A percentile compares a stretch with the other conserved stretches of the same genome.
Conservation (phyloP, 2,329 filamentous ascomycete species). For the Catunica adiposa region DNA sequence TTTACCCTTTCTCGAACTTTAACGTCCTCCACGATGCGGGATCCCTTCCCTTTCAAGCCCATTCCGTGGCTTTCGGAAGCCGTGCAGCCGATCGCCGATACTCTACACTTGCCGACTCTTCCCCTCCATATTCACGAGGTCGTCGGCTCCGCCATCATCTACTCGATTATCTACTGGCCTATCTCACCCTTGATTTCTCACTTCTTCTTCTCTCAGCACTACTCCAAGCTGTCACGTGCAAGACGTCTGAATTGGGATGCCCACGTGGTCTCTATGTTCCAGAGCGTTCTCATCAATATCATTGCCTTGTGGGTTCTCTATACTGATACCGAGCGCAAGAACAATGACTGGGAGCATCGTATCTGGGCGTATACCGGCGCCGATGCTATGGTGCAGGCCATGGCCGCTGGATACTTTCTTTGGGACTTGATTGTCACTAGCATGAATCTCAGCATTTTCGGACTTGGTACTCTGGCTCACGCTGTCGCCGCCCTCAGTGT, state of each 20-base stretch:
- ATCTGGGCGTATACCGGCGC: slow-evolving; percentile 65
- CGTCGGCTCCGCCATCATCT: slow-evolving; percentile 46
- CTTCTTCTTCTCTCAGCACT: slow-evolving; percentile 44
- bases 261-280: slow-evolving; percentile 68
- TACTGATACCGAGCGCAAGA: slow-evolving; percentile 47
- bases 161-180: slow-evolving; percentile 49
- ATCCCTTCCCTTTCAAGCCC: slow-evolving; percentile 51
- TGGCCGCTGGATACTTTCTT: slow-evolving; percentile 68
- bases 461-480: slow-evolving; percentile 60
- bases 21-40: slow-evolving; percentile 38
- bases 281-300: slow-evolving; percentile 54
- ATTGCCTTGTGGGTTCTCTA: slow-evolving; percentile 61
- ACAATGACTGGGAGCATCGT: slow-evolving; percentile 50
- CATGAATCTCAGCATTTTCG: slow-evolving; percentile 54
- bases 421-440: slow-evolving; percentile 64
- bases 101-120: slow-evolving; percentile 45
- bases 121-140: slow-evolving; percentile 68
- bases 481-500: slow-evolving; percentile 57
- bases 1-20: background rate
- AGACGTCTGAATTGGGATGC: slow-evolving; percentile 65
- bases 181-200: slow-evolving; percentile 52
- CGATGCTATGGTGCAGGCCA: slow-evolving; percentile 55
- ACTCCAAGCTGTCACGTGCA: slow-evolving; percentile 46
- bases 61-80: slow-evolving; percentile 39
- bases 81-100: slow-evolving; percentile 47